Percentiles rank a stretch among this genome's conserved stretches.
Evolutionary conservation across 208 protist species (phyloP).

Genomic region (Trypanosoma avium): DNA sequence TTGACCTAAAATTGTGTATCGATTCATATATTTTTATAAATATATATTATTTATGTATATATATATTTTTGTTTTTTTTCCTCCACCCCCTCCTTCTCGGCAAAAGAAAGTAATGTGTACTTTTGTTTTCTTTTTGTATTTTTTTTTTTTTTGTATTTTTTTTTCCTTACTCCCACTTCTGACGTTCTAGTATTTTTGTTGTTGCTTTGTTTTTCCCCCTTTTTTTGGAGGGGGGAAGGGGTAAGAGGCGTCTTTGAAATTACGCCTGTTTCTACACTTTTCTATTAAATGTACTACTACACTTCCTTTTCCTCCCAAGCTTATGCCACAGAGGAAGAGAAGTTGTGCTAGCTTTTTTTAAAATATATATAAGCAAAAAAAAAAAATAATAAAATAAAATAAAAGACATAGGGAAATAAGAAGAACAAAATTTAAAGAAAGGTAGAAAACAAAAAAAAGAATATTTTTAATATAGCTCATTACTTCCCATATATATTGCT

Average conservation of each 20-base stretch:
- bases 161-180: no score
- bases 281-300: neutral
- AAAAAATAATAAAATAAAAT: neutral
- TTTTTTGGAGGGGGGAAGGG: no score
- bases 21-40: no score
- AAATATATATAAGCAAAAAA: neutral
- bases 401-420: neutral
- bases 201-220: neutral
- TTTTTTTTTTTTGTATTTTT: no score
- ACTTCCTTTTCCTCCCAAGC: neutral
- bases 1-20: conserved; percentile 94
- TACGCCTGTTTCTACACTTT: neutral
- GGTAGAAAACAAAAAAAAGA: neutral
- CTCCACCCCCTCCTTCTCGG: no score
- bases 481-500: neutral
- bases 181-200: neutral
- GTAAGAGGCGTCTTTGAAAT: no score
- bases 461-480: neutral
- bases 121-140: no score
- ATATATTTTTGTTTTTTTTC: no score
- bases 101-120: no score
- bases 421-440: neutral
- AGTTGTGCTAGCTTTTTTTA: neutral
- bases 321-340: neutral
- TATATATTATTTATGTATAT: no score